Base-by-base conservation (phyloP, 371 early-diverging fungal genomes). In the Zopfochytrium polystomum region DNA sequence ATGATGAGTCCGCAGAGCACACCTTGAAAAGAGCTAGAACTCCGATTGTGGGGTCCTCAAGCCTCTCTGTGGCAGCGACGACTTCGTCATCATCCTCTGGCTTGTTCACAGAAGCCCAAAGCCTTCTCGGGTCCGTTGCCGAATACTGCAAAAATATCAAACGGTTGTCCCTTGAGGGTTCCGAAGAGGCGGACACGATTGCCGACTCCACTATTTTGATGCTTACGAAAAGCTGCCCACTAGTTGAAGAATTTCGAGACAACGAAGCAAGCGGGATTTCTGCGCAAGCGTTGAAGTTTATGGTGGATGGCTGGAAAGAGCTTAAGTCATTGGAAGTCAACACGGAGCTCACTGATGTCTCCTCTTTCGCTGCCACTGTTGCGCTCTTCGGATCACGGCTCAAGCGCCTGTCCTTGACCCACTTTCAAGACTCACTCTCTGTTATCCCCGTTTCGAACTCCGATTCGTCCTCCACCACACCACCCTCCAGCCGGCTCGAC, bases 271-370 rank as follows among this genome's bases (percentile, higher is more conserved):
- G 35, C 18, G 60, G 60, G 5, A 22, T 60, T 3, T 27, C 61
- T 32, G 29, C 60, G 5, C 2, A n/a, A 3, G 66, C 60, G 5
- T 5, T 66, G 15, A 29, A 26, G 3, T 25, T 45, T 35, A 60
- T 66, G 56, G 66, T 45, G 4, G 56, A 59, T 33, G 61, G 61
- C 18, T 66, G 66, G 66, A 47, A 26, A 15, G 45, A 56, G 25
- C 45, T 66, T 34, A 48, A 31, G 43, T 48, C 52, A 13, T 42
- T 66, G 20, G 66, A 59, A 35, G 20, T 66, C 18, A 53, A 60
- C 26, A 66, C 66, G 2, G 55, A 52, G 6, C 25, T 38, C 34
- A 43, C 58, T 33, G 23, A 25, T 20, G 31, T 60, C 20, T 23
- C 20, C 3, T 55, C 51, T 11, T 66, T 66, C 35, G 7, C 22